Conservation (phyloP, 2,329 filamentous ascomycete genomes). For the Phoma sp. region DNA sequence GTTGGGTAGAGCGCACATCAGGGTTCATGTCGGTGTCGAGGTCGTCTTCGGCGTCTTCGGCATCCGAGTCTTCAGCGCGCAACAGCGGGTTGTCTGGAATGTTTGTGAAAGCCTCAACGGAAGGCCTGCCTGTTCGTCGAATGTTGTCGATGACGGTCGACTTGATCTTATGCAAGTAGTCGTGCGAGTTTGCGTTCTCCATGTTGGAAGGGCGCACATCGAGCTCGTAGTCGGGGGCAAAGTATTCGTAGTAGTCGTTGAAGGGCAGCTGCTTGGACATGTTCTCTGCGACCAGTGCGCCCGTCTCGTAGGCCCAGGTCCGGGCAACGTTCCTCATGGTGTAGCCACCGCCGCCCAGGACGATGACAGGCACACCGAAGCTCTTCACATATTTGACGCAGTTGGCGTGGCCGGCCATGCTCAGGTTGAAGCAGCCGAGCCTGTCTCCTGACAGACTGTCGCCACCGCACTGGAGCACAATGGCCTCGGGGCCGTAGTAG, state of each 20-base stretch:
- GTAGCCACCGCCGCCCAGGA: constrained; percentile 72
- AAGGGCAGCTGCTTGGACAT: constrained; percentile 87
- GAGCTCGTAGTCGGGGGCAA: constrained; percentile 72
- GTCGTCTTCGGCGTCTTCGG: constrained; percentile 69
- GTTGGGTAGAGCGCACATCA: constrained; percentile 81
- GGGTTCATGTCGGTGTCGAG: constrained; percentile 85
- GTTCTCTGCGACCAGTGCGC: constrained; percentile 80
- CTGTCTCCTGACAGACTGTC: constrained; percentile 72
- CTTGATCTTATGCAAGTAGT: constrained; percentile 73
- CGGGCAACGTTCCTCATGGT: constrained; percentile 71
- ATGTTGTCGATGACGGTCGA: constrained; percentile 71
- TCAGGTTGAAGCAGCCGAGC: constrained; percentile 73
- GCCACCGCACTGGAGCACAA: constrained; percentile 72
- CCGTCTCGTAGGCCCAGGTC: constrained; percentile 72
- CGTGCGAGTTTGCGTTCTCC: constrained; percentile 73
- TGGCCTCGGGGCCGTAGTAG: constrained; percentile 70
- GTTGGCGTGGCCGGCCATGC: constrained; percentile 73
- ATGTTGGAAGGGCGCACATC: constrained; percentile 74
- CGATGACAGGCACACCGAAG: constrained; percentile 69
- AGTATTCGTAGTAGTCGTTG: constrained; percentile 93
- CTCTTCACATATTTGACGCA: constrained; percentile 73
- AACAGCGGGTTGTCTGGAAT: constrained; percentile 63
- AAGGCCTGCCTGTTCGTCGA: constrained; percentile 67
- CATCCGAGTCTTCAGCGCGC: constrained; percentile 68
- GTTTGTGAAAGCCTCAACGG: constrained; percentile 55